Base-by-base conservation (phyloP, 495 filamentous ascomycete genomes). In the Aspergillus steynii region DNA sequence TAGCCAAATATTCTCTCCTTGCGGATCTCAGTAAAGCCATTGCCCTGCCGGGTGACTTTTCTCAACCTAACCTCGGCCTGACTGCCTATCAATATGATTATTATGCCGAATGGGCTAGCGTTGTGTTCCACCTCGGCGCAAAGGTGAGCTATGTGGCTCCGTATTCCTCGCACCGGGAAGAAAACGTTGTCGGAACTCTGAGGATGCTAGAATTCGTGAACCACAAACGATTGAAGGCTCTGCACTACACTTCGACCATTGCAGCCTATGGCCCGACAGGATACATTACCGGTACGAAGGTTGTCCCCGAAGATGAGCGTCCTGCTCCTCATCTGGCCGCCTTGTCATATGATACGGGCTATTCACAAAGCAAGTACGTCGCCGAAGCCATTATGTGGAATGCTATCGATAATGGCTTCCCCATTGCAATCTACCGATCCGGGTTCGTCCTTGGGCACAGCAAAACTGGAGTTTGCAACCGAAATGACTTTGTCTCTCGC, bases 81-180 rank as follows among this genome's bases (percentile, higher is more conserved):
- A 5, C 8, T 6, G 46, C 3, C 1, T 14, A 55, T 14, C 20
- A 28, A 10, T 61, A 51, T 29, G 14, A 50, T 0, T 20, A 15
- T 8, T 34, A 51, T 12, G n/a, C 53, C 6, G 20, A 27, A 10
- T 61, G 59, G 59, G 3, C 61, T 1, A 65, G 63, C 26, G 55
- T 61, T 9, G 59, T 65, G 31, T 61, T 65, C 27, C 63, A 65
- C 34, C 55, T 61, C 1, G 63, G 55, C 10, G 63, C 63, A 0
- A 45, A 58, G 0, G 63, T 65, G 29, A 65, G 56, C 51, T 65
- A 34, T 31, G 47, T 53, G 6, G 28, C 54, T 10, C 59, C 63
- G 1, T 65, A 65, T 52, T 46, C 50, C 1, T 26, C 15, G 12
- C 63, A 65, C n/a, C 56, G 55, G 0, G 29, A 27, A 10, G 50